Evolutionary conservation across 202 grass and related monocot genomes (phyloP).

Genomic region (Zoysia matrella): DNA sequence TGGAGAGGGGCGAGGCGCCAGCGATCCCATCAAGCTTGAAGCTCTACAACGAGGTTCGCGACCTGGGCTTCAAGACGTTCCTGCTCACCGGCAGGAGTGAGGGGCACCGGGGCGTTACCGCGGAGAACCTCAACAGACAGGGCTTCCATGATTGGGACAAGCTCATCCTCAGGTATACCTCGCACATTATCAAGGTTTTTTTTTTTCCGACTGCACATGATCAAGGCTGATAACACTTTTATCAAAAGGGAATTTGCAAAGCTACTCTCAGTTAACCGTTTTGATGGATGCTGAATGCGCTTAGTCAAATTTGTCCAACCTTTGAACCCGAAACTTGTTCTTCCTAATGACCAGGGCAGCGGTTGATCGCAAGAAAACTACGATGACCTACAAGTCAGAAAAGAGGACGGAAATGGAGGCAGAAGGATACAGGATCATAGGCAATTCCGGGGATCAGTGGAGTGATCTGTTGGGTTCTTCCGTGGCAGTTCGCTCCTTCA

Average conservation of each 20-base stretch:
- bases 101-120: constrained; percentile 43
- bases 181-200: background rate
- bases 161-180: constrained; percentile 68
- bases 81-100: constrained; percentile 70
- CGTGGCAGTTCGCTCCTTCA: constrained; percentile 72
- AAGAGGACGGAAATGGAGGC: constrained; percentile 67
- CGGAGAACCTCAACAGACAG: constrained; percentile 62
- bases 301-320: background rate
- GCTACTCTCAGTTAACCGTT: background rate
- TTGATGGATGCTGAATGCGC: background rate
- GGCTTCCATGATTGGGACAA: constrained; percentile 75
- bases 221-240: too few relatives aligned
- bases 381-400: constrained; percentile 67
- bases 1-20: constrained; percentile 56
- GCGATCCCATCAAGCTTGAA: constrained; percentile 65
- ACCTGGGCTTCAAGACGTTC: constrained; percentile 64
- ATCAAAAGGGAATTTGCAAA: background rate
- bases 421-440: constrained; percentile 77
- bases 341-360: constrained; percentile 41
- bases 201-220: too few relatives aligned
- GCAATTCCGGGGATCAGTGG: constrained; percentile 91
- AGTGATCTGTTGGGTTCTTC: constrained; percentile 74
- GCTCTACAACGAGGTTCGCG: constrained; percentile 66
- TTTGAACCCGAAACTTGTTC: constrained; percentile 1
- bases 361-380: constrained; percentile 56